Conservation (phyloP, 306 rosid genomes). For the Prosopis cineraria region DNA sequence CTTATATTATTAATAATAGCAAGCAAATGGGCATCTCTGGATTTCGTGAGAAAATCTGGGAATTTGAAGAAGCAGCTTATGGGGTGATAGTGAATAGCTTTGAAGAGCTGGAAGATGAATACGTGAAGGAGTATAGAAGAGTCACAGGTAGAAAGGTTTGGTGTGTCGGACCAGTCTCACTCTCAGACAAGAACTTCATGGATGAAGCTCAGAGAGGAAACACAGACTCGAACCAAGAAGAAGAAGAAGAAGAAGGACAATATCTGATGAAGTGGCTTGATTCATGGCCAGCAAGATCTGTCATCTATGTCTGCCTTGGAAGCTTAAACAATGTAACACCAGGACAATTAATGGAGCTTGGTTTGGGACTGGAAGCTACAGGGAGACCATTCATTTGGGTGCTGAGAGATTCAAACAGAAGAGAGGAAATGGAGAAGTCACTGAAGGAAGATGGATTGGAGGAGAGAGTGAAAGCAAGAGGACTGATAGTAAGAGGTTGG, state of each 20-base stretch:
- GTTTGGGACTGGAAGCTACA: conserved; percentile 57
- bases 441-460: conserved; percentile 38
- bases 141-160: conserved; percentile 30
- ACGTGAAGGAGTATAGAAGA: conserved; percentile 32
- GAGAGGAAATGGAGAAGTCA: conserved; percentile 42
- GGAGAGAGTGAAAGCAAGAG: conserved; percentile 52
- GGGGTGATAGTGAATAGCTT: conserved; percentile 54
- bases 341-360: conserved; percentile 50
- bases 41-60: conserved; percentile 9
- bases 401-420: conserved; percentile 36
- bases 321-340: conserved; percentile 43
- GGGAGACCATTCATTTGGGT: conserved; percentile 72
- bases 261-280: conserved; percentile 62
- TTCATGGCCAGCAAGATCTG: conserved; percentile 43
- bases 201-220: conserved; percentile 54
- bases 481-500: conserved; percentile 56
- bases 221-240: not conserved
- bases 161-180: conserved; percentile 59
- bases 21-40: not conserved
- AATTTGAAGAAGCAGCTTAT: conserved; percentile 20
- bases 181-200: conserved; percentile 24
- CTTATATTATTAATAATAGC: not conserved
- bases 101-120: conserved; percentile 46
- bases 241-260: conserved; percentile 8
- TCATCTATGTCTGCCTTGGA: conserved; percentile 58